Evolutionary conservation across 306 rosid genomes (phyloP).

Genomic region (Coriaria nepalensis): DNA sequence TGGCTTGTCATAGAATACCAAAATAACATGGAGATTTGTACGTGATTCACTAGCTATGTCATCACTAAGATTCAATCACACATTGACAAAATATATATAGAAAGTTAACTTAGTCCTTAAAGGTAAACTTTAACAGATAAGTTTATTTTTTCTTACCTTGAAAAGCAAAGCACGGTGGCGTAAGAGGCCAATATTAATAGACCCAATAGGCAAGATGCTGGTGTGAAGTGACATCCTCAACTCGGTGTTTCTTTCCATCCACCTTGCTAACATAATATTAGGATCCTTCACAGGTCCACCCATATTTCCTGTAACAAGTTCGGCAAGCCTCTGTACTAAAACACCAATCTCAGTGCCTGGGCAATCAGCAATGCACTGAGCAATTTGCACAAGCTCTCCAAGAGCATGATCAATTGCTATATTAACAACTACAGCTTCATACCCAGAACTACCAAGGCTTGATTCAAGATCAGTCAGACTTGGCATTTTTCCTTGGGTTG

Average conservation of each 20-base stretch:
- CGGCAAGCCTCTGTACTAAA: conserved; percentile 87
- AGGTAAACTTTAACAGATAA: conserved; percentile 14
- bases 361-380: conserved; percentile 86
- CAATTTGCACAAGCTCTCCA: conserved; percentile 80
- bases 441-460: conserved; percentile 49
- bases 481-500: conserved; percentile 86
- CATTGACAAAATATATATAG: background rate
- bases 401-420: conserved; percentile 54
- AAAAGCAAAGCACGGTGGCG: conserved; percentile 97
- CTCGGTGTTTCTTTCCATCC: conserved; percentile 84
- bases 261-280: conserved; percentile 54
- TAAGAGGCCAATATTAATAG: conserved; percentile 81
- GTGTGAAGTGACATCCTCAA: conserved; percentile 69
- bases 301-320: conserved; percentile 75
- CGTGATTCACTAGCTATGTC: no score
- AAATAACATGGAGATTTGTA: no score
- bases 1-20: conserved; percentile 1
- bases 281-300: conserved; percentile 98
- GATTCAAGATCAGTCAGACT: conserved; percentile 64
- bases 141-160: conserved; percentile 45
- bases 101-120: background rate
- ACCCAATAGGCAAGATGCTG: conserved; percentile 80
- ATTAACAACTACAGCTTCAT: conserved; percentile 80
- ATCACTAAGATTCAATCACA: no score
- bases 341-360: conserved; percentile 50